Base-by-base conservation (phyloP, 2,329 filamentous ascomycete species). In the Alternaria panax region DNA sequence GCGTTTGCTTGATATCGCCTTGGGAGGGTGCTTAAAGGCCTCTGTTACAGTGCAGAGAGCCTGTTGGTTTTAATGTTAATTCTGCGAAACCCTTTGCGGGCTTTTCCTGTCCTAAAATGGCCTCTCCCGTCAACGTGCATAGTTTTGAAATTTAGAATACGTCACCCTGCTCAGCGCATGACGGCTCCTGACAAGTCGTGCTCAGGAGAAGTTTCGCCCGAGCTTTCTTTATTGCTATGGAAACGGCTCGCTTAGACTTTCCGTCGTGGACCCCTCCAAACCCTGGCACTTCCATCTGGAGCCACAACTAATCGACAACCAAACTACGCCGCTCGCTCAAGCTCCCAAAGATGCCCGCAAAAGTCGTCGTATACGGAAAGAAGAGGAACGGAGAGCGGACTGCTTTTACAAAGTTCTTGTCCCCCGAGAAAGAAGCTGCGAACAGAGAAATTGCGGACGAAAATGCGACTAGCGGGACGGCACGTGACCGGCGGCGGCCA, bases 371-470 rank as follows among this genome's bases (percentile, higher is more conserved):
- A 3, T 71, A 71, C 47, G 69, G 69, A 25, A 71, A 66, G 53
- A 68, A 62, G 38, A 60, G 56, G 20, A 64, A 53, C 4, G 77
- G 78, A 7, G 51, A 71, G 3, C 75, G 74, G 54, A 51, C 59
- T 1, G 65, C 61, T 30, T 75, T 69, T 51, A 56, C 65, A 5
- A 72, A 71, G 36, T 71, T 75, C 24, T 48, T 76, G 5, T 70
- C 69, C 16, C 68, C 72, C 5, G 69, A 70, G 43, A 73, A 73
- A 59, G 70, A 68, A 28, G 59, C 46, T 64, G 34, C 54, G 38
- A 27, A 54, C 36, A 43, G 24, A 24, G 38, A 25, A 12, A 12
- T 38, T 2, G 38, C 30, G 32, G 14, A 32, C 36, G 36, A 45
- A 55, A 59, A 51, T 55, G 38, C 38, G 40, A 41, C 18, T 16